Base-by-base conservation (phyloP, 768 basidiomycete genomes). In the Suillus placidus region DNA sequence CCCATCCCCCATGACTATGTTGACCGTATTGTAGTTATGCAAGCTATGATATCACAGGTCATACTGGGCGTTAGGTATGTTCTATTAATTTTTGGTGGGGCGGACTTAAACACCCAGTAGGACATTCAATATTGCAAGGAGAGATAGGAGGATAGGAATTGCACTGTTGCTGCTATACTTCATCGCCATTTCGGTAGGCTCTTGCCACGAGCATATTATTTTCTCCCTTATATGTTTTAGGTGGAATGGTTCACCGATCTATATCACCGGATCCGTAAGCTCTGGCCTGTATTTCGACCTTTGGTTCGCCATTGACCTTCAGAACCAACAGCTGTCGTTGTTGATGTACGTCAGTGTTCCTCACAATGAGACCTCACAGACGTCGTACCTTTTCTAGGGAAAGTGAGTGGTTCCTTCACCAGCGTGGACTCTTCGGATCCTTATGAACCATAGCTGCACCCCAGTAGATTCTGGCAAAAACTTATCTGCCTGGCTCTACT, bases 31-130 rank as follows among this genome's bases (percentile, higher is more conserved):
- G 14, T 64, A 91, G 90, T 87, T 4, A 20, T 88, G 6, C 90
- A 91, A 74, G 78, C 80, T 0, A 86, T 87, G 83, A 78, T 88
- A 54, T 89, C 89, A 6, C 89, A 91, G 71, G 77, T 82, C 7
- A 90, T 91, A 63, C 71, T 91, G 47, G 89, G 84, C 9, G 73
- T 88, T 58, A 82, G 88, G 88, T 87, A 72, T 20, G 61, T 4
- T 2, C 6, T 16, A 4, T 8, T 10, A 0, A 2, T 1, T 26
- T 6, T 49, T 9, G 12, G 12, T 49, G n/a, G 10, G 12, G 37
- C 16, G 8, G 35, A 35, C 42, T 60, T 13, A 52, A 26, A 9
- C 20, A 4, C 30, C 47, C 6, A 9, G 56, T 38, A 88, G 88
- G 66, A 83, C 87, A 3, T 85, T 84, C 72, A 88, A 88, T 68